Conservation (phyloP, 1,284 basidiomycete genomes). For the Exobasidium cylindrosporum region DNA sequence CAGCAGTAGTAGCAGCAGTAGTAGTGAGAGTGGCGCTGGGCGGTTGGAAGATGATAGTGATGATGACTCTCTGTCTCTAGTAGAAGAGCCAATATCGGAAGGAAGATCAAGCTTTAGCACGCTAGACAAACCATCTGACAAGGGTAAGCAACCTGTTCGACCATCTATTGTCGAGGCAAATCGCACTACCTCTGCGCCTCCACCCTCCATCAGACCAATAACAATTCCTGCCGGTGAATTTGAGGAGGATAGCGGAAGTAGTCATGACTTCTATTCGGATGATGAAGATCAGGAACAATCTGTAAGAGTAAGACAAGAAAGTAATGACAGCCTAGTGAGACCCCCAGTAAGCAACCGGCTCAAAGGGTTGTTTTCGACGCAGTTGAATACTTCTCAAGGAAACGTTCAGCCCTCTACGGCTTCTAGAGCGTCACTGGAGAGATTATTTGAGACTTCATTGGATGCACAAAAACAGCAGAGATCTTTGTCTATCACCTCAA, state of each 20-base stretch:
- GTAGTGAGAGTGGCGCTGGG: not conserved
- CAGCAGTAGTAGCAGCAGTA: slow-evolving; percentile 2
- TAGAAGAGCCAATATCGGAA: not conserved
- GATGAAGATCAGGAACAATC: not conserved
- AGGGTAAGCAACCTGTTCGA: slow-evolving; percentile 7
- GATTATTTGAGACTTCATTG: not conserved
- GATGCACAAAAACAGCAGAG: not conserved
- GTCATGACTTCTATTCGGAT: not conserved
- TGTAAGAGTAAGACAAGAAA: not conserved
- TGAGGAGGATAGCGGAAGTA: slow-evolving; percentile 8
- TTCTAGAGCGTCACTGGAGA: not conserved
- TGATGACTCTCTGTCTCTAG: not conserved
- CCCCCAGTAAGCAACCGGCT: slow-evolving; percentile 11
- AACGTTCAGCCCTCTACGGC: not conserved
- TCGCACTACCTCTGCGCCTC: not conserved
- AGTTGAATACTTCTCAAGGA: not conserved
- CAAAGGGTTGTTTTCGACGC: slow-evolving; percentile 14
- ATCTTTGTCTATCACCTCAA: not conserved
- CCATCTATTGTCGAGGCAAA: not conserved
- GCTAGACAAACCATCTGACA: not conserved
- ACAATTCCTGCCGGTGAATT: slow-evolving; percentile 8
- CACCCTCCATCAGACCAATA: not conserved
- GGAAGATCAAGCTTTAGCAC: not conserved
- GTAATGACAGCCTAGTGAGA: not conserved
- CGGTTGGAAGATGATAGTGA: not conserved